These are phyloP conservation scores for Syncephalis fuscata DNA, from an alignment of 371 early-diverging fungal genomes.

Conservation along the genomic window DNA sequence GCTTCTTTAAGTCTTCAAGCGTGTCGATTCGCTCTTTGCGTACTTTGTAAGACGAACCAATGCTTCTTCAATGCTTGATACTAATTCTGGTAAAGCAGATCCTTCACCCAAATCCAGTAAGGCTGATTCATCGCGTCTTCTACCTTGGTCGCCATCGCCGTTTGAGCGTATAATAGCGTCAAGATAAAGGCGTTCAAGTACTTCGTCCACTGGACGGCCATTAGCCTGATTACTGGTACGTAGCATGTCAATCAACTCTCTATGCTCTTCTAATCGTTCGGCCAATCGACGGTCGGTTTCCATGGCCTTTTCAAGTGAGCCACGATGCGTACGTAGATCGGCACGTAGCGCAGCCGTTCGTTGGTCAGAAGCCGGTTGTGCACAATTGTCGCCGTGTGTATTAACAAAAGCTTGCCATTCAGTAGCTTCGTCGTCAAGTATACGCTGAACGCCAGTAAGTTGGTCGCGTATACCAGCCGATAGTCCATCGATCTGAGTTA, in stretches of 20 bases:
- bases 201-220: too few relatives aligned
- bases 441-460: background rate
- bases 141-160: conserved; percentile 6
- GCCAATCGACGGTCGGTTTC: conserved; percentile 51
- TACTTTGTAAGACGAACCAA: conserved; percentile 57
- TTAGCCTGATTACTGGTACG: conserved; percentile 4
- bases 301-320: conserved; percentile 58
- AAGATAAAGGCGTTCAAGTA: too few relatives aligned
- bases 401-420: conserved; percentile 15
- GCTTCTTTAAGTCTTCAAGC: conserved; percentile 61
- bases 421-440: background rate
- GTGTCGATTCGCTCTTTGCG: conserved; percentile 60
- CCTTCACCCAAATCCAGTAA: conserved; percentile 47
- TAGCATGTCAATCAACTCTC: conserved; percentile 33
- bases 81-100: conserved; percentile 20
- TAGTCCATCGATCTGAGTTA: conserved; percentile 33
- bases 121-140: conserved; percentile 18
- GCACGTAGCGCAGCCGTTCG: conserved; percentile 52
- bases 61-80: conserved; percentile 44
- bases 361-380: conserved; percentile 61
- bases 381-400: conserved; percentile 65
- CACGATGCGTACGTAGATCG: conserved; percentile 60
- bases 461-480: conserved; percentile 32
- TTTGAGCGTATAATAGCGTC: too few relatives aligned
- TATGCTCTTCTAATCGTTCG: conserved; percentile 28